Evolutionary conservation across 148 eudicot genomes (phyloP), one percentile per base, ranked within the genome.

Genomic region (Silene uniflora): DNA sequence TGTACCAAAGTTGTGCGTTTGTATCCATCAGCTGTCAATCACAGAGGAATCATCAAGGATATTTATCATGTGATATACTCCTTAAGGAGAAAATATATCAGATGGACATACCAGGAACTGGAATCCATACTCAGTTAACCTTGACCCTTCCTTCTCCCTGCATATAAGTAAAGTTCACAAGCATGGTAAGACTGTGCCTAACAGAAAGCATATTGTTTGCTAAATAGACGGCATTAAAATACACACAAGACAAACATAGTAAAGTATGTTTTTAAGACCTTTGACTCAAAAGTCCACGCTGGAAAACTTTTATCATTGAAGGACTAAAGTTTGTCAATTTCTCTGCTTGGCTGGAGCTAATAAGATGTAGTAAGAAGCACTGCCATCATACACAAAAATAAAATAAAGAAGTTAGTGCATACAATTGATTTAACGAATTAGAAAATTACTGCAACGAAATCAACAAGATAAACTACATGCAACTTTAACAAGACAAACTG

Each of bases 1-100:
- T 92, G 83, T 94, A 94, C 98, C 98, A 94, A 59, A 94, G 96
- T 81, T 94, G 98, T 75, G 96, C 93, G 82, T 91, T 94, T 81
- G 97, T 94, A 75, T 94, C 98, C 98, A 94, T 91, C 86, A 94
- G 85, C 97, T 94, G 97, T 78, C 73, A 84, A 4, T 70, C 79
- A 81, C 18, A 78, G 11, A 73, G 78, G 42, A 84, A 67, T 73
- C 39, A 75, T 58, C 49, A 75, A 32, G 56, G 56, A 22, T 35
- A 47, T 13, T 17, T 70, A 64, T 13, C 52, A 69, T 39, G 19
- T 49, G 74, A 67, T 47, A 21, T 16, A 47, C n/a, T n/a, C 35
- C 56, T 62, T 17, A 39, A 70, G 39, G 56, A 59, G 56, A 42
- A 47, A 22, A 64, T 71, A 24, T 39, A 13, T 73, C 25, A 32